Conservation (phyloP, 306 rosid genomes). For the Citrullus colocynthis region DNA sequence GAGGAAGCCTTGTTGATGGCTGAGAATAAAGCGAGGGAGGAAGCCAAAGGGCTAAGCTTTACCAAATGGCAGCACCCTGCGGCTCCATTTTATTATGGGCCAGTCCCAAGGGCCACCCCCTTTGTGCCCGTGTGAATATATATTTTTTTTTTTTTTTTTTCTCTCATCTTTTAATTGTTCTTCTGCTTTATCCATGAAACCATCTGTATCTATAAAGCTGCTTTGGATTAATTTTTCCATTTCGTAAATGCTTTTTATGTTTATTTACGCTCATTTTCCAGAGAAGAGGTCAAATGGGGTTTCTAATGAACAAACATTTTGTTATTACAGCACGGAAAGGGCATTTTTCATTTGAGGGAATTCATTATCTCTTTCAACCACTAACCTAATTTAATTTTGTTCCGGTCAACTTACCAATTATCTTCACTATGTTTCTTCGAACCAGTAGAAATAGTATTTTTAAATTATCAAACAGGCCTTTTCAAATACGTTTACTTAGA, state of each 20-base stretch:
- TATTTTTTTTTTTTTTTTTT: neutral
- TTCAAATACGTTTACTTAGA: too few relatives aligned
- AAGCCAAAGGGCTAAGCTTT: conserved; percentile 23
- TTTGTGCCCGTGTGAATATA: conserved; percentile 22
- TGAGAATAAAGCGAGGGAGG: conserved; percentile 21
- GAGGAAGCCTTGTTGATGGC: neutral
- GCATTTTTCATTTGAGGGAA: neutral
- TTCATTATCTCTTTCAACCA: neutral
- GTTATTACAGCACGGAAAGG: too few relatives aligned
- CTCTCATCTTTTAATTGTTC: too few relatives aligned
- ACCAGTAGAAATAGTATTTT: too few relatives aligned
- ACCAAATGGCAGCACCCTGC: conserved; percentile 97
- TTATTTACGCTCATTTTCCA: too few relatives aligned
- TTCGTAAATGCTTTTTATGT: neutral
- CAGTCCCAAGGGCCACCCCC: conserved; percentile 32
- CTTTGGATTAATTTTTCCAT: neutral
- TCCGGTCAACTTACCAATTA: too few relatives aligned
- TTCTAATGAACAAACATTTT: too few relatives aligned
- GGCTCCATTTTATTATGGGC: conserved; percentile 69
- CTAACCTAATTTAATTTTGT: neutral
- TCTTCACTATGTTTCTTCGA: too few relatives aligned
- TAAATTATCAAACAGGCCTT: too few relatives aligned
- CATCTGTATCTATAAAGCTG: neutral
- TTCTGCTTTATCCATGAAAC: neutral
- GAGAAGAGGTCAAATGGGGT: too few relatives aligned